phyloP scores from a whole-genome alignment of 202 grass and related monocot species.

The Panicum hallii region DNA sequence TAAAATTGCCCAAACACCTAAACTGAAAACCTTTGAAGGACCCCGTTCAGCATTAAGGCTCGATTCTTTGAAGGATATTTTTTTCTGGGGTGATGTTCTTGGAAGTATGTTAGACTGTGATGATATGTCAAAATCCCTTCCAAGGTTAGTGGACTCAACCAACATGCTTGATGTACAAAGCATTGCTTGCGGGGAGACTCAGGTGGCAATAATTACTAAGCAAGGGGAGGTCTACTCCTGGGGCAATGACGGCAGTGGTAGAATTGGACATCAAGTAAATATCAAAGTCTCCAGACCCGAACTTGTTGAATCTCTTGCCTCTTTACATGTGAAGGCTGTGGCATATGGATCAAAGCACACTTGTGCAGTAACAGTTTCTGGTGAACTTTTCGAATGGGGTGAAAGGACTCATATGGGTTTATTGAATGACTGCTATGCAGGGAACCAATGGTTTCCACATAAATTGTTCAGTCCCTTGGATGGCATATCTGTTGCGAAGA shows the following conservation, averaged over 20 bases:
- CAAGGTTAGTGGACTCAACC: constrained; percentile 74
- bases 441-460: constrained; percentile 78
- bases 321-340: constrained; percentile 74
- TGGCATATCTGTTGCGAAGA: constrained; percentile 68
- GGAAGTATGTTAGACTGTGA: constrained; percentile 55
- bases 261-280: constrained; percentile 65
- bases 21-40: constrained; percentile 63
- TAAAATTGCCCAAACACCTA: constrained; percentile 52
- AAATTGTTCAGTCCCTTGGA: constrained; percentile 67
- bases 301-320: constrained; percentile 65
- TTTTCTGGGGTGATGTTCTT: constrained; percentile 87
- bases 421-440: constrained; percentile 51
- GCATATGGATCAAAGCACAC: constrained; percentile 80
- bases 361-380: constrained; percentile 79
- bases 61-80: constrained; percentile 87
- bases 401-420: constrained; percentile 55
- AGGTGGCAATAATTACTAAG: constrained; percentile 81
- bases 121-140: constrained; percentile 57
- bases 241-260: constrained; percentile 65
- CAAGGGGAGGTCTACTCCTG: constrained; percentile 94
- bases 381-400: constrained; percentile 87
- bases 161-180: constrained; percentile 78
- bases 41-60: constrained; percentile 53
- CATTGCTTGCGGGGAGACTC: constrained; percentile 78
- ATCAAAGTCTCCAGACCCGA: constrained; percentile 60